phyloP scores from a whole-genome alignment of 176 grass and related monocot genomes.

The Oropetium thomaeum region DNA sequence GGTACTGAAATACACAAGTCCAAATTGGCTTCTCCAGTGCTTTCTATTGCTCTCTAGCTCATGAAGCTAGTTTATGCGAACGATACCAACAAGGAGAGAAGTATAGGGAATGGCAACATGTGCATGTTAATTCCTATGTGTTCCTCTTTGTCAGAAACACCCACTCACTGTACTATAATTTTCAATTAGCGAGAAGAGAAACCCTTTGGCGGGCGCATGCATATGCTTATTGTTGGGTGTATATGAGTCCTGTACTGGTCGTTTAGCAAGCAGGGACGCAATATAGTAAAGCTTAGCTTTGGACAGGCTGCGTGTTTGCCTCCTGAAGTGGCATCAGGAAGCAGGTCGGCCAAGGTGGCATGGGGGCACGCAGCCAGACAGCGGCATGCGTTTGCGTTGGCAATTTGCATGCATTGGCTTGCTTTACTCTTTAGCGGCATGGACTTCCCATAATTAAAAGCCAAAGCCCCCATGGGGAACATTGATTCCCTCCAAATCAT shows the following conservation, averaged over 20 bases:
- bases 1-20: not conserved
- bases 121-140: conserved; percentile 6
- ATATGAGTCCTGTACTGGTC: not conserved
- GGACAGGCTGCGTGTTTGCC: conserved; percentile 38
- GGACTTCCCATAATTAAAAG: conserved; percentile 50
- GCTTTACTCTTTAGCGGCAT: conserved; percentile 58
- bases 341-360: conserved; percentile 5
- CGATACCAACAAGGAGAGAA: not conserved
- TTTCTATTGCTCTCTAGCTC: not conserved
- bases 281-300: conserved; percentile 20
- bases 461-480: conserved; percentile 37
- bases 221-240: no score
- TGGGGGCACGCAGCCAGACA: not conserved
- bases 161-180: not conserved
- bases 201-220: not conserved
- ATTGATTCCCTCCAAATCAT: conserved; percentile 75
- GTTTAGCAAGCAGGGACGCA: conserved; percentile 10
- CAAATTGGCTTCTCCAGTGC: conserved; percentile 1
- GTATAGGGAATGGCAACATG: not conserved
- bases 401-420: conserved; percentile 22
- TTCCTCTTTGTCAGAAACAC: conserved; percentile 10
- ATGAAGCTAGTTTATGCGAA: not conserved
- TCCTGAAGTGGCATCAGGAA: conserved; percentile 40
- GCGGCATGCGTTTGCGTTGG: not conserved
- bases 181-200: not conserved